Percentiles rank a stretch among this genome's conserved stretches.
These are phyloP conservation scores for Stromatinia cepivora DNA, from an alignment of 2,329 filamentous ascomycete species.

Conservation along the genomic window DNA sequence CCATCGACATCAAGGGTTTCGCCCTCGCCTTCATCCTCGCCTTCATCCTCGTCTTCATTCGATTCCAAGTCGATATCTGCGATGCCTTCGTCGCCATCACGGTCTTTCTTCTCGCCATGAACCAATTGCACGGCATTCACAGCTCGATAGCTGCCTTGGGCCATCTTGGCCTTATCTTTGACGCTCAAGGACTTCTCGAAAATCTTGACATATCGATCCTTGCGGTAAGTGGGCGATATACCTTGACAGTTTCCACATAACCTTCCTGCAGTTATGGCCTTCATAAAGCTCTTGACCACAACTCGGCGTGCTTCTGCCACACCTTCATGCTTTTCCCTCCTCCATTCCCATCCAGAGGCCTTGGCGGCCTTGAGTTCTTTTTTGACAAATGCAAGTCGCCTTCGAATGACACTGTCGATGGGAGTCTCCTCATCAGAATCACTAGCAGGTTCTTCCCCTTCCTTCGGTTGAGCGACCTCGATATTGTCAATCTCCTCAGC, in stretches of 20 bases:
- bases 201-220: slow-evolving; percentile 89
- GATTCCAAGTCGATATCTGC: slow-evolving; percentile 61
- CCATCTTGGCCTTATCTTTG: slow-evolving; percentile 79
- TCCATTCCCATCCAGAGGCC: slow-evolving; percentile 46
- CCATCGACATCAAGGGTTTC: slow-evolving; percentile 51
- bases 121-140: slow-evolving; percentile 40
- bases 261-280: slow-evolving; percentile 66
- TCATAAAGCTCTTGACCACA: slow-evolving; percentile 79
- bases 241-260: slow-evolving; percentile 68
- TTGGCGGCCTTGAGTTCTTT: slow-evolving; percentile 63
- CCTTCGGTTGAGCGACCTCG: slow-evolving; percentile 34
- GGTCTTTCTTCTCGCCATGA: slow-evolving; percentile 45
- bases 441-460: slow-evolving; percentile 29
- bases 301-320: slow-evolving; percentile 73
- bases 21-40: slow-evolving; percentile 49
- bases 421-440: slow-evolving; percentile 43
- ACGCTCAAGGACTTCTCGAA: slow-evolving; percentile 77
- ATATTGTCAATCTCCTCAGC: slow-evolving; percentile 53
- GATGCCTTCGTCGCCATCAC: slow-evolving; percentile 62
- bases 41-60: slow-evolving; percentile 47
- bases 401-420: slow-evolving; percentile 51
- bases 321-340: slow-evolving; percentile 73
- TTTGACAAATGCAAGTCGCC: slow-evolving; percentile 69
- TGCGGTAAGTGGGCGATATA: slow-evolving; percentile 80
- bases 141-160: slow-evolving; percentile 59